phyloP scores from a whole-genome alignment of 2,329 filamentous ascomycete genomes.

The Dactylellina drechsleri region DNA sequence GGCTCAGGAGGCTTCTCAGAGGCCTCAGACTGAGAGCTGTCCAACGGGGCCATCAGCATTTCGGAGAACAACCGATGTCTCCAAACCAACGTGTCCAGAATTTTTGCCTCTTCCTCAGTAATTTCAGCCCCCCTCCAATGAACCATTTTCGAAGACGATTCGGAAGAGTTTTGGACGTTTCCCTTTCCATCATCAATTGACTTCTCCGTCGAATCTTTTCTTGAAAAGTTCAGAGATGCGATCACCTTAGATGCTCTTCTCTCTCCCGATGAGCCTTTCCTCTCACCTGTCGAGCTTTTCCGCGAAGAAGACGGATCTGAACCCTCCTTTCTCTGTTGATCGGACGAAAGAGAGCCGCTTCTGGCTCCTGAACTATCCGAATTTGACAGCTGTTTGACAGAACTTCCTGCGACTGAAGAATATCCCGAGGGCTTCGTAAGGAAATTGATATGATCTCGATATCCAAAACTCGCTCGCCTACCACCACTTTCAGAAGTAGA shows the following conservation, averaged over 20 bases:
- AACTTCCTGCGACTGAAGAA: slow-evolving; percentile 30
- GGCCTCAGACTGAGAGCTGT: slow-evolving; percentile 23
- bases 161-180: slow-evolving; percentile 3
- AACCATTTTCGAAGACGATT: slow-evolving; percentile 27
- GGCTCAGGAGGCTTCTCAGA: slow-evolving; percentile 19
- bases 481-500: slow-evolving; percentile 15
- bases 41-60: slow-evolving; percentile 29
- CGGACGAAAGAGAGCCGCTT: slow-evolving; percentile 13
- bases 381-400: slow-evolving; percentile 19
- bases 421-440: slow-evolving; percentile 49
- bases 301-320: slow-evolving; percentile 12
- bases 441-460: slow-evolving; percentile 48
- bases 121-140: slow-evolving; percentile 49
- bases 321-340: background rate
- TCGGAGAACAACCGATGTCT: slow-evolving; percentile 47
- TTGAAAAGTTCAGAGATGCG: slow-evolving; percentile 22
- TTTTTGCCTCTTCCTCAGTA: slow-evolving; percentile 47
- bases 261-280: slow-evolving; percentile 43
- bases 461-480: slow-evolving; percentile 44
- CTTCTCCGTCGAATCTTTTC: slow-evolving; percentile 29
- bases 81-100: slow-evolving; percentile 48
- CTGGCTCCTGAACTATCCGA: slow-evolving; percentile 9
- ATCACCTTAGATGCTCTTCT: slow-evolving; percentile 47
- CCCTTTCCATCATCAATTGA: slow-evolving; percentile 8
- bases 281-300: slow-evolving; percentile 41